phyloP scores from a whole-genome alignment of 768 basidiomycete species.

The Leccinum obscurum region DNA sequence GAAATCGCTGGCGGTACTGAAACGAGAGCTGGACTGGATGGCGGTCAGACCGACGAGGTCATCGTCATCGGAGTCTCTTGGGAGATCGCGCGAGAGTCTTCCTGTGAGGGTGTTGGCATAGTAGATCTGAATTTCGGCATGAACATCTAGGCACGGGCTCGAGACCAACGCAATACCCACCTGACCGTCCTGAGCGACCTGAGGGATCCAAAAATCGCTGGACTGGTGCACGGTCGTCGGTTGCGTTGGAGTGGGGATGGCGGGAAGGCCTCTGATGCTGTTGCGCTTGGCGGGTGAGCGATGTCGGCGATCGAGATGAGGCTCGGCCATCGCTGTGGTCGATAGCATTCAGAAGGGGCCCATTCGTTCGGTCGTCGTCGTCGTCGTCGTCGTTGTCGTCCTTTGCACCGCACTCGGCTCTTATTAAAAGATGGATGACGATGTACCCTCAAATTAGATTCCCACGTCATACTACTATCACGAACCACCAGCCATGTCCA shows the following conservation, averaged over 20 bases:
- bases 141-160: background rate
- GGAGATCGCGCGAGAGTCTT: constrained; percentile 76
- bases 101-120: constrained; percentile 90
- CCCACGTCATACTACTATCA: constrained; percentile 10
- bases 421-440: background rate
- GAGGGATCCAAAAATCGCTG: constrained; percentile 90
- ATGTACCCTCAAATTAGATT: constrained; percentile 7
- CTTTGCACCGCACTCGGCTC: constrained; percentile 12
- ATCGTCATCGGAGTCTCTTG: constrained; percentile 58
- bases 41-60: constrained; percentile 54
- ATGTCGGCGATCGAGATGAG: constrained; percentile 9
- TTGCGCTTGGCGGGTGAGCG: constrained; percentile 5
- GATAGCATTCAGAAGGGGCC: background rate
- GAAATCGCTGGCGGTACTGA: constrained; percentile 48
- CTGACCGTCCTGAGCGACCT: constrained; percentile 78
- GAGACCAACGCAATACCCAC: constrained; percentile 40
- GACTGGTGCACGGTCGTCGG: constrained; percentile 24
- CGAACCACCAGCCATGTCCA: constrained; percentile 21
- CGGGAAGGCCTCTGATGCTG: constrained; percentile 33
- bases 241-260: constrained; percentile 20
- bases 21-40: constrained; percentile 52
- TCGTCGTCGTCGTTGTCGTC: constrained; percentile 12
- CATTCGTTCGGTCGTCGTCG: constrained; percentile 6
- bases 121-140: constrained; percentile 62
- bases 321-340: constrained; percentile 20